phyloP scores from a whole-genome alignment of 345 rosid genomes.

The Physaria fendleri region DNA sequence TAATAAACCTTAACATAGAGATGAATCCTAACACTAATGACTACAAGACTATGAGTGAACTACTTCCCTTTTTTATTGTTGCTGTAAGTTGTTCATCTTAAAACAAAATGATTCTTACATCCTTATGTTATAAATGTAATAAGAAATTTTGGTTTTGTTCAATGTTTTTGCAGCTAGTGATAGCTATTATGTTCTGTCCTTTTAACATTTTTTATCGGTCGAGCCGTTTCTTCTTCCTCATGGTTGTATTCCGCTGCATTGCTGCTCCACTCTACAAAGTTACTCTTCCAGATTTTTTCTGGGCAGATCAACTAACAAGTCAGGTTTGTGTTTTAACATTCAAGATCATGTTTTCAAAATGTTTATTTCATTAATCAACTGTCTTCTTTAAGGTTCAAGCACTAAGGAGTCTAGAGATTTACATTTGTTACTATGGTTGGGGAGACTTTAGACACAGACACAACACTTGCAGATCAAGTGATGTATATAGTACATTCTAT shows the following conservation, averaged over 20 bases:
- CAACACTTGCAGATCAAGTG: slow-evolving; percentile 34
- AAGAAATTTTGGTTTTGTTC: not conserved
- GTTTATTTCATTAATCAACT: not conserved
- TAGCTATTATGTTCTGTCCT: slow-evolving; percentile 22
- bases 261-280: slow-evolving; percentile 40
- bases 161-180: slow-evolving; percentile 20
- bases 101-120: not conserved
- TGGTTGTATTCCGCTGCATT: slow-evolving; percentile 30
- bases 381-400: slow-evolving; percentile 51
- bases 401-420: slow-evolving; percentile 63
- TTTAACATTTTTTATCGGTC: slow-evolving; percentile 34
- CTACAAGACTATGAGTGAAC: slow-evolving; percentile 42
- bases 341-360: not conserved
- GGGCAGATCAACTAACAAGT: slow-evolving; percentile 66
- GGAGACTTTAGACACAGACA: slow-evolving; percentile 42
- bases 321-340: slow-evolving; percentile 35
- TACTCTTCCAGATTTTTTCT: slow-evolving; percentile 54
- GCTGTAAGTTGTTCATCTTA: slow-evolving; percentile 14
- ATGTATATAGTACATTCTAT: slow-evolving; percentile 35
- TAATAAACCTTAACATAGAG: slow-evolving; percentile 44
- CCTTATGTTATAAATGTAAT: not conserved
- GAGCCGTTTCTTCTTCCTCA: slow-evolving; percentile 30
- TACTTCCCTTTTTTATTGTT: slow-evolving; percentile 36
- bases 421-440: slow-evolving; percentile 67
- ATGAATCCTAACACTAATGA: slow-evolving; percentile 41